Base-by-base conservation (phyloP, 441 rosid genomes). In the Bruguiera hainesii region DNA sequence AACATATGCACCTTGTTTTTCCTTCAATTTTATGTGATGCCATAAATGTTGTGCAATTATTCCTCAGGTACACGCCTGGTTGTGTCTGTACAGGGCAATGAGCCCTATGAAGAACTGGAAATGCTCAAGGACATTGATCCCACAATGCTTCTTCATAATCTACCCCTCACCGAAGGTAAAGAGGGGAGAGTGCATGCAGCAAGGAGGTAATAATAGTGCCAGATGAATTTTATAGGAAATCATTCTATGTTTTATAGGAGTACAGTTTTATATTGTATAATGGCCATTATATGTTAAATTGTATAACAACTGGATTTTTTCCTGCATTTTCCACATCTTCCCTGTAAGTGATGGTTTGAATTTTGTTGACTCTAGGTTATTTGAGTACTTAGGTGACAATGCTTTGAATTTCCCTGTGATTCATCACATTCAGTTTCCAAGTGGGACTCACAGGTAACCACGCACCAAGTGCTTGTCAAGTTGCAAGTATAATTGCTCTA, bases 111-210 rank as follows among this genome's bases (percentile, higher is more conserved):
- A 69, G 94, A 91, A 75, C 78, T 89, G 80, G 88, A 91, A 77
- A 79, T 91, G 56, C 89, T 94, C 64, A 85, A 89, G 77, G 81
- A 71, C 21, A 64, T 80, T 18, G 98, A 89, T 16, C 88, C 86
- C 59, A 89, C 89, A 42, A 85, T 91, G 97, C 66, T 94, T 74
- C 88, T 94, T 72, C 98, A 94, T 81, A 78, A 84, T 65, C 68
- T 91, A 61, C 96, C 97, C 60, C 73, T 75, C 64, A 64, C 73
- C 64, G 96, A 91, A 82, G 93, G 83, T 26, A 87, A 89, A 78
- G 70, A 80, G 71, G 86, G 97, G 73, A 81, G 97, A 79, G 96
- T 94, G 72, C 98, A 94, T 31, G 89, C 97, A 65, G 97, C 95
- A 68, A 84, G 98, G 73, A 94, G 98, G 98, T 93, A 83, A 73